Percentiles rank a stretch among this genome's conserved stretches.
These are phyloP conservation scores for Solanum chacoense DNA, from an alignment of 305 asterid species.

Conservation along the genomic window DNA sequence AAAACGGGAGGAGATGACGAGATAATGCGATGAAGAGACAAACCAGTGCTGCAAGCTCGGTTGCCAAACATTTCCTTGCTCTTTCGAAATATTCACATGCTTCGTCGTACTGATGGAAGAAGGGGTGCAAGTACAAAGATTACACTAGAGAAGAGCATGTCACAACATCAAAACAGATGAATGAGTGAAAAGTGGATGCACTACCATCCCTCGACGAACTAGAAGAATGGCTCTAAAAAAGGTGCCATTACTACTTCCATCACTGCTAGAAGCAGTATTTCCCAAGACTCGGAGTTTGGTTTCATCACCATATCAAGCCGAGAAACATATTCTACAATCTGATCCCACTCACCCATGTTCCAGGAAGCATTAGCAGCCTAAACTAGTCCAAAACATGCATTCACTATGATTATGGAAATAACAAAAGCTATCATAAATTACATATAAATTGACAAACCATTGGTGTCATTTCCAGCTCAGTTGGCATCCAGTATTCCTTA, in stretches of 20 bases:
- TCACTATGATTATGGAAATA: neutral
- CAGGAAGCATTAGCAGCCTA: slow-evolving; percentile 99
- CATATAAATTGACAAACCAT: no score
- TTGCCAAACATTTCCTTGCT: slow-evolving; percentile 94
- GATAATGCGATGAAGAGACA: slow-evolving; percentile 8
- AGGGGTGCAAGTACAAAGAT: slow-evolving; percentile 8
- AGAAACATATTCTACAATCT: slow-evolving; percentile 95
- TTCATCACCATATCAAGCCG: slow-evolving; percentile 36
- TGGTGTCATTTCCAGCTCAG: no score
- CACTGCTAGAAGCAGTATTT: no score
- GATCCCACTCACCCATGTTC: slow-evolving; percentile 99
- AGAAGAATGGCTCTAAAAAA: slow-evolving; percentile 79
- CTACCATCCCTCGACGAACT: slow-evolving; percentile 85
- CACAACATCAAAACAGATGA: neutral
- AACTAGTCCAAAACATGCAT: slow-evolving; percentile 4
- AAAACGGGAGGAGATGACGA: neutral
- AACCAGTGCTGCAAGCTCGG: slow-evolving; percentile 95
- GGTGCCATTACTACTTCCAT: neutral
- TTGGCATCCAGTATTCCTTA: no score
- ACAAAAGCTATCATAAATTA: no score
- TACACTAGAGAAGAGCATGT: neutral
- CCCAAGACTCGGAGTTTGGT: no score
- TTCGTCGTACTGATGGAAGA: slow-evolving; percentile 65
- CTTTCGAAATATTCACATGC: slow-evolving; percentile 89
- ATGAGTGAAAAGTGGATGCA: slow-evolving; percentile 3